Evolutionary conservation across 371 early-diverging fungal species (phyloP).

Genomic region (Globomyces sp.): DNA sequence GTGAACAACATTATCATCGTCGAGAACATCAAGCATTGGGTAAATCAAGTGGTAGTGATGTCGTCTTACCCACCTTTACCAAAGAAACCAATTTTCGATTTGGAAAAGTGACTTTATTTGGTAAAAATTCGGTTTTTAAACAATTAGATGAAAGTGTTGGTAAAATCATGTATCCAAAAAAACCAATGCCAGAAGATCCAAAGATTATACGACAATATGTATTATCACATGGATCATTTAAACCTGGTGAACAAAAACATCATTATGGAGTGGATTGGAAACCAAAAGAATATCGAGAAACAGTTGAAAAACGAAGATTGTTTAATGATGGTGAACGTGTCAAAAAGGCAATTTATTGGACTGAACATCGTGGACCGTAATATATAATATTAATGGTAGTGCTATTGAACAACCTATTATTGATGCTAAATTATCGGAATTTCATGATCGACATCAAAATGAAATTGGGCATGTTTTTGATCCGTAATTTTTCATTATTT

Average conservation of each 20-base stretch:
- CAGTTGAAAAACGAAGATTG: conserved; percentile 20
- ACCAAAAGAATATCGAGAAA: conserved; percentile 22
- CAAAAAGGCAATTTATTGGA: conserved; percentile 34
- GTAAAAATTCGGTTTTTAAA: conserved; percentile 17
- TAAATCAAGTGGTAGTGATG: conserved; percentile 22
- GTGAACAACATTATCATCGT: conserved; percentile 34
- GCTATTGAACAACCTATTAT: conserved; percentile 25
- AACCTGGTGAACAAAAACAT: conserved; percentile 31
- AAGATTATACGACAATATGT: conserved; percentile 29
- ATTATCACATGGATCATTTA: conserved; percentile 36
- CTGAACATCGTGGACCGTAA: conserved; percentile 24
- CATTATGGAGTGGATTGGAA: conserved; percentile 29
- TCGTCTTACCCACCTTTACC: conserved; percentile 29
- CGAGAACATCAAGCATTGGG: conserved; percentile 39
- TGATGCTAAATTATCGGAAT: conserved; percentile 27
- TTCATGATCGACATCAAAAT: conserved; percentile 27
- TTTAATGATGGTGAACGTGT: conserved; percentile 33
- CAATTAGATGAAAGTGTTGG: conserved; percentile 23
- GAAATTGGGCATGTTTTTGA: conserved; percentile 38
- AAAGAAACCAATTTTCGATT: conserved; percentile 30
- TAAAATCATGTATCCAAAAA: conserved; percentile 36
- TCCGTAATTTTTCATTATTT: conserved; percentile 26
- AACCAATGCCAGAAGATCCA: conserved; percentile 15
- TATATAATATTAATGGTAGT: conserved; percentile 7
- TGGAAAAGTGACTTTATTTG: conserved; percentile 22